Conservation (phyloP, 192 early-diverging fungal genomes). For the Gonapodya prolifera region DNA sequence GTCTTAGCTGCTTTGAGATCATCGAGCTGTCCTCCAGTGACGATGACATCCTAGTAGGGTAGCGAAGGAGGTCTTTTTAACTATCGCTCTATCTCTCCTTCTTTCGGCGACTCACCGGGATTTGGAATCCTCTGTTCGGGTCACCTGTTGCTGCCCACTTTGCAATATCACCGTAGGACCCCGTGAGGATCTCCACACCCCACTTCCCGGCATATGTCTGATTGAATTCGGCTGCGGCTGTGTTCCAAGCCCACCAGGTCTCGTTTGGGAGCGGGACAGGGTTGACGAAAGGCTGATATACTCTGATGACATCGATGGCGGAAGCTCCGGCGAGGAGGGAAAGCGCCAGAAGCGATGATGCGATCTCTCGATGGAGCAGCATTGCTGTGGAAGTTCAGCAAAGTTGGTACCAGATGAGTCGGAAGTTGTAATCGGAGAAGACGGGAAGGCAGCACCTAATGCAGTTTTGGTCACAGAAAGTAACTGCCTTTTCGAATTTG, state of each 20-base stretch:
- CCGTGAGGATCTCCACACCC: not conserved
- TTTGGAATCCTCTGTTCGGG: not conserved
- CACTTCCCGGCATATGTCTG: not conserved
- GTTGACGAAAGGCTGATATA: not conserved
- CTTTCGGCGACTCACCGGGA: not conserved
- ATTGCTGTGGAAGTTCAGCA: too few species aligned
- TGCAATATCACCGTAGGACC: not conserved
- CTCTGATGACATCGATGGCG: not conserved
- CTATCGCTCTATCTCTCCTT: not conserved
- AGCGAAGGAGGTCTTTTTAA: too few species aligned
- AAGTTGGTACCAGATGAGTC: too few species aligned
- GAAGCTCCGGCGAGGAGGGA: too few species aligned
- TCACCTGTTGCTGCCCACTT: not conserved
- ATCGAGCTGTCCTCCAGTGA: not conserved
- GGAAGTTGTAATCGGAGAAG: too few species aligned
- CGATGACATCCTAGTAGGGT: not conserved
- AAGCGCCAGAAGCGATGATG: too few species aligned
- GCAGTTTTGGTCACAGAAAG: too few species aligned
- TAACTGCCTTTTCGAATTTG: too few species aligned
- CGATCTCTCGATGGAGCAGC: too few species aligned
- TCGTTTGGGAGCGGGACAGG: not conserved
- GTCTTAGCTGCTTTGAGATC: not conserved
- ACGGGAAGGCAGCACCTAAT: too few species aligned
- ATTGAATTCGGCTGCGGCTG: not conserved
- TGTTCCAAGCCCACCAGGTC: not conserved